Evolutionary conservation across 495 filamentous ascomycete genomes (phyloP), one percentile per base, ranked within the genome.

Genomic region (Parmelia sp.): DNA sequence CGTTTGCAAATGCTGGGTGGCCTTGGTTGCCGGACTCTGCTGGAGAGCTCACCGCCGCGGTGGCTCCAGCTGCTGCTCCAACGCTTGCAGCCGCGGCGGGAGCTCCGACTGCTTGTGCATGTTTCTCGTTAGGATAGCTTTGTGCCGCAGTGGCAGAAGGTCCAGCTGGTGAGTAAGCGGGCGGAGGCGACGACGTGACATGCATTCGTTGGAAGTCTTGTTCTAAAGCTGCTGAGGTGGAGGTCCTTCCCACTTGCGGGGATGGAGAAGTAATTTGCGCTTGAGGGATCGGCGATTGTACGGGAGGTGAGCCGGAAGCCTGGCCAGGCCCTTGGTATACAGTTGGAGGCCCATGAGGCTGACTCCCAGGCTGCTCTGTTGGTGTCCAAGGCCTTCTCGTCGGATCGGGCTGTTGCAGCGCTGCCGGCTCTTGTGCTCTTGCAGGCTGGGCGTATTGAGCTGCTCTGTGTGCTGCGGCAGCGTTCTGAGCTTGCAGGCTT

Each of bases 1-100:
- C 91, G 72, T 94, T 92, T 39, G 90, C 90, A 74, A 96, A 95
- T 0, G 92, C 92, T 11, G 92, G 91, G 74, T 96, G 91, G 45
- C 82, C 82, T 47, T 84, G 82, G 8, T 82, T 73, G 3, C 83
- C 79, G 61, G 76, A 72, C 7, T 75, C 66, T 29, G 80, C 76
- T 25, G 73, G 62, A 42, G 62, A 60, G 27, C 64, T 67, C 23
- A 66, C 55, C 17, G 47, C 56, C 39, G 63, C 61, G 29, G 62
- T 60, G 25, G 57, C 55, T 14, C 60, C 64, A 57, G 61, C 62
- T 37, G 67, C 63, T 5, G 58, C 64, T 58, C 65, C 66, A 53
- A 61, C 51, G 75, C 74, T 71, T 25, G 77, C 65, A 58, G 76
- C 74, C 21, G 61, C 60, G 61, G 72, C 67, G 15, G 65, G 69